Conservation (phyloP, 352 stramenopile species). For the Saprolegnia diclina region DNA sequence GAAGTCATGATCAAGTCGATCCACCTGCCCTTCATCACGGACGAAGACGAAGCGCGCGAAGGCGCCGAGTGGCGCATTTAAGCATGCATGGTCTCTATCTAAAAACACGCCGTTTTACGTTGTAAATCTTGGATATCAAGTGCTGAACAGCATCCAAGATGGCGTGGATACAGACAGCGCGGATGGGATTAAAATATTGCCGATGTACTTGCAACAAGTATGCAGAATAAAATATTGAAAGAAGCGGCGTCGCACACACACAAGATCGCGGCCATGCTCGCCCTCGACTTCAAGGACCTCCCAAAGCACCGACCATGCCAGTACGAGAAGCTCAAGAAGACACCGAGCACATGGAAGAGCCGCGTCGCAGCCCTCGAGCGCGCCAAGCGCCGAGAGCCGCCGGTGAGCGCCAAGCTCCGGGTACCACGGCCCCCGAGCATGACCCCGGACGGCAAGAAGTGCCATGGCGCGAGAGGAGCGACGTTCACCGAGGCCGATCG, state of each 20-base stretch:
- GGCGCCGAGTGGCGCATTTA: conserved; percentile 80
- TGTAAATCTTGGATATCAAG: neutral
- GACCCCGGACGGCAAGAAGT: neutral
- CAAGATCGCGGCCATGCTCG: neutral
- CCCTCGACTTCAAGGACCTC: conserved; percentile 6
- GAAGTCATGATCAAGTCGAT: conserved; percentile 96
- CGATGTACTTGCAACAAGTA: neutral
- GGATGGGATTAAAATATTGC: neutral
- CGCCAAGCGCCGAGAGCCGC: neutral
- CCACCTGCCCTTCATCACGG: conserved; percentile 86
- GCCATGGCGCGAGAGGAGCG: neutral
- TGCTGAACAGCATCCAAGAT: neutral
- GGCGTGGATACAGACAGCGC: neutral
- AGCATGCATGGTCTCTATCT: neutral
- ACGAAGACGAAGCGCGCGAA: conserved; percentile 77
- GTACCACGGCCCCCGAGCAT: neutral
- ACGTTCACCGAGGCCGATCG: neutral
- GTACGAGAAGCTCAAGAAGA: conserved; percentile 12
- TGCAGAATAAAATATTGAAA: neutral
- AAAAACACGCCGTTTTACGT: neutral
- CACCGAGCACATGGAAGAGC: neutral
- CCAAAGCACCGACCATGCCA: neutral
- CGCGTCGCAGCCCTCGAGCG: conserved; percentile 3
- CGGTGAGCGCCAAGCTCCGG: neutral
- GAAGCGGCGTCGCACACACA: neutral